Conservation (phyloP, 2,329 filamentous ascomycete species). For the Trichoderma endophyticum region DNA sequence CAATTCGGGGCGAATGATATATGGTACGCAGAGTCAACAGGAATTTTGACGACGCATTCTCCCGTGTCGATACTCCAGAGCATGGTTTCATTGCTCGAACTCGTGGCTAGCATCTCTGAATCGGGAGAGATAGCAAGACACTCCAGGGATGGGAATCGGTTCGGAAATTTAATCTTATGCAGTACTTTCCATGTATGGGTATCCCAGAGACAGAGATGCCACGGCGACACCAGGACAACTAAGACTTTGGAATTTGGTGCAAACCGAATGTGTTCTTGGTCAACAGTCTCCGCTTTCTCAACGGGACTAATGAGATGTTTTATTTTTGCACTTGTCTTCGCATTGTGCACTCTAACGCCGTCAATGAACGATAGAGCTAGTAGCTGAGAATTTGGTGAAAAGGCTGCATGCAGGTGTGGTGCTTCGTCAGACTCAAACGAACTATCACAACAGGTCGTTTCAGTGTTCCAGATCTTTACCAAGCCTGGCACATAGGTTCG, state of each 20-base stretch:
- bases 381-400: not conserved
- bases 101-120: not conserved
- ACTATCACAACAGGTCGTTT: not conserved
- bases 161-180: not conserved
- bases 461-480: not conserved
- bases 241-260: not conserved
- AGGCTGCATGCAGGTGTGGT: not conserved
- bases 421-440: not conserved
- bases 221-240: too few species aligned
- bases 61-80: not conserved
- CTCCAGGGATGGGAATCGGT: too few species aligned
- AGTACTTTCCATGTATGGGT: not conserved
- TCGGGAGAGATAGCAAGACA: not conserved
- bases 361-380: not conserved
- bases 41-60: not conserved
- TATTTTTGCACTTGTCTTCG: not conserved
- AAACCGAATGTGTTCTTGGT: too few species aligned
- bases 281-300: too few species aligned
- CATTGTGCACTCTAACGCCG: not conserved
- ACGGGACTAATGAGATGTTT: not conserved
- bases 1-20: not conserved
- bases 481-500: too few species aligned
- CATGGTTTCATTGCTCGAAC: rapidly evolving
- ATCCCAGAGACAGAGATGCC: not conserved
- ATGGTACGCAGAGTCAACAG: too few species aligned